These are phyloP conservation scores for Chionographis japonica DNA, from an alignment of 106 monocot genomes.

Conservation along the genomic window DNA sequence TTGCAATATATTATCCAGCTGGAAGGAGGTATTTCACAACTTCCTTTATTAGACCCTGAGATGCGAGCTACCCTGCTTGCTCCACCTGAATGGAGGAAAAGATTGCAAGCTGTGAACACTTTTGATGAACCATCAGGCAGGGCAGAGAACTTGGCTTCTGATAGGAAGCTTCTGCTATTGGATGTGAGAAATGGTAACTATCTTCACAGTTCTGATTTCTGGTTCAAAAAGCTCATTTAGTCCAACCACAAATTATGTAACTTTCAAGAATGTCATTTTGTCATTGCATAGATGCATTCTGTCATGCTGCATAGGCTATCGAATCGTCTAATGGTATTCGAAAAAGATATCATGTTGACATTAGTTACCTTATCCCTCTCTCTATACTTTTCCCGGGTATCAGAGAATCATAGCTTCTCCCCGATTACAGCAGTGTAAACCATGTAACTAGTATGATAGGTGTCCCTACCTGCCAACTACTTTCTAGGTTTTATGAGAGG, in stretches of 20 bases:
- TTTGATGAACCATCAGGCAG: constrained; percentile 8
- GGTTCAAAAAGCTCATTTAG: neutral
- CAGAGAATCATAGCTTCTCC: too few relatives aligned
- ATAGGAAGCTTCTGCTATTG: constrained; percentile 48
- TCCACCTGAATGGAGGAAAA: constrained; percentile 84
- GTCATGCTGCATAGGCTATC: too few relatives aligned
- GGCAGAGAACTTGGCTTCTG: constrained; percentile 4
- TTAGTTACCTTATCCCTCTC: neutral
- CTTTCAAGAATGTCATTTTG: too few relatives aligned
- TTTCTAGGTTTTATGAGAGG: too few relatives aligned
- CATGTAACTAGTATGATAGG: too few relatives aligned
- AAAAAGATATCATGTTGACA: neutral
- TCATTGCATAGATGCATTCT: too few relatives aligned
- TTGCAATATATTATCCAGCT: constrained; percentile 35
- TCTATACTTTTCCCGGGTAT: neutral
- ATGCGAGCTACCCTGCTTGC: constrained; percentile 73
- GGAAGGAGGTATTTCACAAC: constrained; percentile 80
- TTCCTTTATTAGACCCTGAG: constrained; percentile 70
- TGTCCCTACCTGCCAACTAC: neutral
- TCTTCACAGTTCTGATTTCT: neutral
- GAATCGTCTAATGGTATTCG: too few relatives aligned
- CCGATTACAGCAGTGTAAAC: too few relatives aligned
- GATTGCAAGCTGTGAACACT: constrained; percentile 33
- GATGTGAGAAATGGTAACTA: constrained; percentile 95
- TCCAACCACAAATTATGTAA: neutral